These are phyloP conservation scores for Geotrichum carabidarum DNA, from an alignment of 1,139 yeast species.

Conservation along the genomic window DNA sequence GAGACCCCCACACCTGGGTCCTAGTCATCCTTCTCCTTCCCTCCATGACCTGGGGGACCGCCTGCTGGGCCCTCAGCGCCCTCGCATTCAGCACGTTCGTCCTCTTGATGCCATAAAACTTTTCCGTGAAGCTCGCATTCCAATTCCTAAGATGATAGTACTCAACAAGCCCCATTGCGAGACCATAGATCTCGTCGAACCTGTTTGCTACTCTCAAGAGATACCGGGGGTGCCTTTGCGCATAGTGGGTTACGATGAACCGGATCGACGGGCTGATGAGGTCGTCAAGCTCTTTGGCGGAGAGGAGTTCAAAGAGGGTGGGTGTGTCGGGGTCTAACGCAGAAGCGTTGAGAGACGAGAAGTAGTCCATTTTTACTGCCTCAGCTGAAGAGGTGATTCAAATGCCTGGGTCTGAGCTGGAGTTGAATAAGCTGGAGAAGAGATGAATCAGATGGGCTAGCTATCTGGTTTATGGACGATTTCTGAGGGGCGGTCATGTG, in stretches of 20 bases:
- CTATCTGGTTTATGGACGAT: too few species aligned
- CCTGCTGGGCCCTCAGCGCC: conserved; percentile 29
- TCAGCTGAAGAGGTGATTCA: too few species aligned
- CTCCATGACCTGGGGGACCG: conserved; percentile 49
- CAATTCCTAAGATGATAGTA: conserved; percentile 64
- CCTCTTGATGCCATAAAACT: conserved; percentile 83
- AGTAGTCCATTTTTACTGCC: conserved; percentile 59
- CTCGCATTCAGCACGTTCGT: conserved; percentile 37
- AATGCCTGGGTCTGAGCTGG: too few species aligned
- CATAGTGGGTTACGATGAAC: conserved; percentile 74
- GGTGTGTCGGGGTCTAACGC: conserved; percentile 72
- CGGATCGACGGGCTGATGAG: conserved; percentile 78
- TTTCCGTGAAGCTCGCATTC: conserved; percentile 87
- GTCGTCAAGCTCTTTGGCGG: conserved; percentile 72
- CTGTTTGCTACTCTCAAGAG: conserved; percentile 57
- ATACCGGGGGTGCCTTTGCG: conserved; percentile 70
- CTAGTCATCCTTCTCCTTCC: conserved; percentile 50
- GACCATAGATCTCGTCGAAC: conserved; percentile 71
- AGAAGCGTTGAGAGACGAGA: conserved; percentile 72
- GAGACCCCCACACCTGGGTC: conserved; percentile 53
- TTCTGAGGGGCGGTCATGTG: too few species aligned
- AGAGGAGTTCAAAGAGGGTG: conserved; percentile 74
- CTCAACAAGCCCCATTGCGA: conserved; percentile 64
- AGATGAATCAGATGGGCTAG: too few species aligned
- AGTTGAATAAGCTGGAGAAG: too few species aligned